Base-by-base conservation (phyloP, 1,284 basidiomycete species). In the Pterulicium gracile region DNA sequence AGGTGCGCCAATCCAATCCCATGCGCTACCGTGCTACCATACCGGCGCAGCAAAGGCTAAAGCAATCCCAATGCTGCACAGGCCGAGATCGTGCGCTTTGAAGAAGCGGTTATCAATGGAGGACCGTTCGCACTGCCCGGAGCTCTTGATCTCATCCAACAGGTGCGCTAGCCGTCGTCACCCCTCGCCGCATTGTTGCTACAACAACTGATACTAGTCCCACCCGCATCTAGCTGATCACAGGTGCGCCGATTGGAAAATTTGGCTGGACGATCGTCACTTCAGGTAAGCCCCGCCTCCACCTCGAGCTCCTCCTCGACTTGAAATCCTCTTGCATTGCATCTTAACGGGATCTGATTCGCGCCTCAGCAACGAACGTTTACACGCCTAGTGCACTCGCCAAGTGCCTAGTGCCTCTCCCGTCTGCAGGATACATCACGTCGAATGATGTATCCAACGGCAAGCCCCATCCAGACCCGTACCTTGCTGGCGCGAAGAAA, bases 401-500 rank as follows among this genome's bases (percentile, higher is more conserved):
- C 24, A 71, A 71, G 21, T 77, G 81, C 32, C 70, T 67, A 0
- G 67, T 88, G 15, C 72, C 75, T 4, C 40, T 73, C 1, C 81
- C 84, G 10, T 59, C 61, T 5, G 62, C 62, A 43, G 75, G 76
- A 4, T 65, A 83, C 46, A 72, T 91, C 50, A 88, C 87, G 1
- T 80, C 83, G 3, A 77, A 83, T 58, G 80, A 89, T 57, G 86
- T 90, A 14, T 55, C 61, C 3, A 64, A 74, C 47, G 88, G 88
- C 36, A 92, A 91, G 63, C 88, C 88, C 19, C 72, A 83, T 56
- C 88, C 89, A 1, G 86, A 78, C 35, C 89, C 89, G 22, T 93
- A 90, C 61, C 61, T 82, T 17, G 70, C 72, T 1, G 82, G 81
- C 15, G 83, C 83, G 23, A 54, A 56, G 34, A 67, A 63, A 27